Percentiles rank a stretch among this genome's conserved stretches.
These are phyloP conservation scores for Bremia lactucae DNA, from an alignment of 352 stramenopile genomes.

Conservation along the genomic window DNA sequence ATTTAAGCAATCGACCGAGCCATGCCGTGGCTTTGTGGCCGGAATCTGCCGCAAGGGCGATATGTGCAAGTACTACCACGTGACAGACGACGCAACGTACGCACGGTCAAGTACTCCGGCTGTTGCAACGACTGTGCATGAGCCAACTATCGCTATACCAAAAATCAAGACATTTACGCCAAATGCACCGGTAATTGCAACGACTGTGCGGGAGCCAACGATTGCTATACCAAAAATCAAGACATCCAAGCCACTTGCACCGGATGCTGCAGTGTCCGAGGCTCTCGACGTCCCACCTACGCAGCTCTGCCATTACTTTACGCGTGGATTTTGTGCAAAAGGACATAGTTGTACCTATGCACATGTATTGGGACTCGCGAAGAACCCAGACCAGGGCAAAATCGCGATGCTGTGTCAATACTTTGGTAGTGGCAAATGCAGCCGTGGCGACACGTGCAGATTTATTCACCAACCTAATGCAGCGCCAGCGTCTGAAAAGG, in stretches of 20 bases:
- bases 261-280: slow-evolving; percentile 5
- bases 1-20: slow-evolving; percentile 29
- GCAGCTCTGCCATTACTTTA: slow-evolving; percentile 45
- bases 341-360: slow-evolving; percentile 29
- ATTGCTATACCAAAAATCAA: too few species aligned
- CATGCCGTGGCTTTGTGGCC: slow-evolving; percentile 45
- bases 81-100: slow-evolving; percentile 10
- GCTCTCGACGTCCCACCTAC: slow-evolving; percentile 23
- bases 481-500: neutral
- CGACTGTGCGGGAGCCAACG: too few species aligned
- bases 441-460: slow-evolving; percentile 37
- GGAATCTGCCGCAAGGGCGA: slow-evolving; percentile 53
- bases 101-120: slow-evolving; percentile 1
- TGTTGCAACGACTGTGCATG: neutral
- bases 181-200: neutral
- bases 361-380: slow-evolving; percentile 29
- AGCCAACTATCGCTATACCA: slow-evolving; percentile 1
- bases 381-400: slow-evolving; percentile 6
- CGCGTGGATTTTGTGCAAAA: slow-evolving; percentile 30
- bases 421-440: slow-evolving; percentile 39
- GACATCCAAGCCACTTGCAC: neutral
- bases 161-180: slow-evolving; percentile 1
- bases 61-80: slow-evolving; percentile 52
- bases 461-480: slow-evolving; percentile 27
- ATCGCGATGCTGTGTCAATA: slow-evolving; percentile 31